Percentiles rank a stretch among this genome's conserved stretches.
Conservation (phyloP, 1,284 basidiomycete genomes). For the Tylopilus orsonianus region DNA sequence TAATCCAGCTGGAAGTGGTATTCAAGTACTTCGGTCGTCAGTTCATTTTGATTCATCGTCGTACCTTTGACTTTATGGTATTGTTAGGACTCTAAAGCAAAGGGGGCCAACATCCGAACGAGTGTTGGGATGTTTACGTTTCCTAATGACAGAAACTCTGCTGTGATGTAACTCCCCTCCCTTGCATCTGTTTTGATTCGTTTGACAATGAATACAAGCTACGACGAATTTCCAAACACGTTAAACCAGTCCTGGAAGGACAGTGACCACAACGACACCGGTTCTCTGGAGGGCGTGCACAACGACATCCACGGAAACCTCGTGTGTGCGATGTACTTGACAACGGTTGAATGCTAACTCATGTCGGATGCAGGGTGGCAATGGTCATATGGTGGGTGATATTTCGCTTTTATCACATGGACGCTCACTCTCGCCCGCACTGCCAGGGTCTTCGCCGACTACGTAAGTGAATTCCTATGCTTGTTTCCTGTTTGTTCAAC, state of each 20-base stretch:
- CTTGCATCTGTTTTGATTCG: background rate
- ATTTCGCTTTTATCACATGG: background rate
- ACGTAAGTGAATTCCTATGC: conserved; percentile 13
- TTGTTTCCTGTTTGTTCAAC: background rate
- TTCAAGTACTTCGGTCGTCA: conserved; percentile 16
- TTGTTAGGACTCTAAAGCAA: conserved; percentile 16
- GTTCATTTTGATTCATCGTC: background rate
- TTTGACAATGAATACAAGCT: conserved; percentile 11
- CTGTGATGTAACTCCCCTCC: conserved; percentile 6
- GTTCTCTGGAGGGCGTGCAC: conserved; percentile 21
- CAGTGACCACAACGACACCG: conserved; percentile 5
- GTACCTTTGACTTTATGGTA: background rate
- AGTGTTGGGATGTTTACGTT: conserved; percentile 20
- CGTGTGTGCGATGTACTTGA: conserved; percentile 9
- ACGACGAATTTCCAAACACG: conserved; percentile 27
- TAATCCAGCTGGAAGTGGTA: conserved; percentile 12
- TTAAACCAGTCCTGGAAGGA: conserved; percentile 18
- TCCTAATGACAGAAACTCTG: conserved; percentile 10
- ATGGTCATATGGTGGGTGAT: conserved; percentile 27
- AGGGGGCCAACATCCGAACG: conserved; percentile 9
- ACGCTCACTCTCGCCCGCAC: background rate
- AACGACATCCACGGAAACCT: conserved; percentile 16
- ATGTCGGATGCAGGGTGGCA: conserved; percentile 14
- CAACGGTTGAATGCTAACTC: background rate
- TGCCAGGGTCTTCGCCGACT: conserved; percentile 20